These are phyloP conservation scores for Rhynchospora pubera DNA, from an alignment of 176 grass and related monocot genomes.

Conservation along the genomic window DNA sequence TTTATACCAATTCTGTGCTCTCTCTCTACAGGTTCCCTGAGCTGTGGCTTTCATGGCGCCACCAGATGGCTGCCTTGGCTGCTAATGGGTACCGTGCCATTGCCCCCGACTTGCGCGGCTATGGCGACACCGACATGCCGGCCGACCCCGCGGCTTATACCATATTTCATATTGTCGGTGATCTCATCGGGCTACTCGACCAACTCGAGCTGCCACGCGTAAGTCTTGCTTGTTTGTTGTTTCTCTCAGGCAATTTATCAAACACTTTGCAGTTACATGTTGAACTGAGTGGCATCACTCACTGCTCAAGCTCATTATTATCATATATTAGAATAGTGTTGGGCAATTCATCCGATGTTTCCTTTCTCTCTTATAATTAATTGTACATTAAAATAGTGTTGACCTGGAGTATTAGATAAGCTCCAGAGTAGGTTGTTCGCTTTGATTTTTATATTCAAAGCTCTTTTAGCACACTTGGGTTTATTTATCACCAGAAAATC, in stretches of 20 bases:
- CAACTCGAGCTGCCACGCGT: constrained; percentile 38
- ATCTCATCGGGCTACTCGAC: constrained; percentile 33
- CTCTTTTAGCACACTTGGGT: not conserved
- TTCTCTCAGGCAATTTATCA: not conserved
- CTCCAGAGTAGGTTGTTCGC: not conserved
- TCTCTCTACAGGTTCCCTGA: constrained; percentile 35
- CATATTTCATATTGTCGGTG: constrained; percentile 48
- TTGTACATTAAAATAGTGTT: not conserved
- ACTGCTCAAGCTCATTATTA: not conserved
- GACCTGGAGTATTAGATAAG: not conserved
- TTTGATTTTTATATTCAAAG: not conserved
- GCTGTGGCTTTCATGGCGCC: constrained; percentile 65
- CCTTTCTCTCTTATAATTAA: not conserved
- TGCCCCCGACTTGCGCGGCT: constrained; percentile 50
- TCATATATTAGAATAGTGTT: not conserved
- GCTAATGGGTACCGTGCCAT: constrained; percentile 37
- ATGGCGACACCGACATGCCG: constrained; percentile 33
- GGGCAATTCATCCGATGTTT: not conserved
- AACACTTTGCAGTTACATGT: not conserved
- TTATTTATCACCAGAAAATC: not conserved
- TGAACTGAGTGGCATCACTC: not conserved
- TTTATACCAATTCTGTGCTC: not conserved
- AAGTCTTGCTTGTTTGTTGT: not conserved
- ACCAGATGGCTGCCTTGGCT: constrained; percentile 43
- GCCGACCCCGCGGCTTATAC: constrained; percentile 21